Evolutionary conservation across 2,329 filamentous ascomycete species (phyloP).

Genomic region (Beauveria bassiana): DNA sequence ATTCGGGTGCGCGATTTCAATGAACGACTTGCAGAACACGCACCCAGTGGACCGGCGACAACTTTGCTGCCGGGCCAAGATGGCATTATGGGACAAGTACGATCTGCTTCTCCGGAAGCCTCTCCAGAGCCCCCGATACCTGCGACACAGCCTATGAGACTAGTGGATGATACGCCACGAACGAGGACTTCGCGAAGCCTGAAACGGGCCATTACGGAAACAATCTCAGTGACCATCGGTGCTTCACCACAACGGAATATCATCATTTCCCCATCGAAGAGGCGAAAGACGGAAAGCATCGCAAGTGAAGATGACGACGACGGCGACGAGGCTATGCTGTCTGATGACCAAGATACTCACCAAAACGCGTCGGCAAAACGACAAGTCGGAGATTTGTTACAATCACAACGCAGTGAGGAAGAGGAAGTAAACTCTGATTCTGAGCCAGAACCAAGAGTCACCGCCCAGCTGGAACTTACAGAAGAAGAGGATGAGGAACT

Average conservation of each 20-base stretch:
- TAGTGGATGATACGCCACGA: slow-evolving; percentile 3
- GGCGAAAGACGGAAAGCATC: slow-evolving; percentile 6
- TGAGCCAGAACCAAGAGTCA: not conserved
- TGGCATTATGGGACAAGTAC: not conserved
- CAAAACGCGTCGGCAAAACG: not conserved
- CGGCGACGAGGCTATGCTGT: not conserved
- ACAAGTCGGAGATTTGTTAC: not conserved
- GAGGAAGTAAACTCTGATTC: not conserved
- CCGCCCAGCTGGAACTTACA: not conserved
- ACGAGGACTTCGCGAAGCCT: slow-evolving; percentile 2
- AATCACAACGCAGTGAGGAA: not conserved
- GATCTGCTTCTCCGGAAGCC: not conserved
- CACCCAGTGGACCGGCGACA: not conserved
- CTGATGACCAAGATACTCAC: not conserved
- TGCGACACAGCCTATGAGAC: slow-evolving; percentile 9
- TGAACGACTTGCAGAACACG: slow-evolving; percentile 24
- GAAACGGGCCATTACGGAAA: slow-evolving; percentile 1
- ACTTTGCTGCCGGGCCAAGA: not conserved
- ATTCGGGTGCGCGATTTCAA: slow-evolving; percentile 28
- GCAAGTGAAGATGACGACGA: not conserved
- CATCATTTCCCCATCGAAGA: slow-evolving; percentile 1
- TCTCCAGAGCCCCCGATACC: slow-evolving; percentile 16
- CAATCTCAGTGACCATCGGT: slow-evolving; percentile 10
- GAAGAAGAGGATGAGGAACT: not conserved
- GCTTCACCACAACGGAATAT: not conserved